Evolutionary conservation across 1,139 yeast genomes (phyloP).

Genomic region (Lodderomyces pseudojiufengensis): DNA sequence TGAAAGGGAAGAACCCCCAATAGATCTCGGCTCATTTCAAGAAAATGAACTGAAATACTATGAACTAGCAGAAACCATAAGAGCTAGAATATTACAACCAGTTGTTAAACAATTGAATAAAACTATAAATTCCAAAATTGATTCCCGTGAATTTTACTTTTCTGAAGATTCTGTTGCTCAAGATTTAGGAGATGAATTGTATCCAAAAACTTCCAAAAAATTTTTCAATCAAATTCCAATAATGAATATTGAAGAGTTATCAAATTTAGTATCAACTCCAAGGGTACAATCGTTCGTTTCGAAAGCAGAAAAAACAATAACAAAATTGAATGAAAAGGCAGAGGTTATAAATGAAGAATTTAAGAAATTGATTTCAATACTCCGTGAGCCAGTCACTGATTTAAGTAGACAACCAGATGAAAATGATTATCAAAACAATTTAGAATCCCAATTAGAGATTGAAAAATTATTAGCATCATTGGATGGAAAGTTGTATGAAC

Average conservation of each 20-base stretch:
- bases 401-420: slow-evolving; percentile 59
- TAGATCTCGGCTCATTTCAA: slow-evolving; percentile 13
- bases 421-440: slow-evolving; percentile 71
- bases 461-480: slow-evolving; percentile 1
- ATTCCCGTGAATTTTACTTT: slow-evolving; percentile 21
- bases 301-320: too few species aligned
- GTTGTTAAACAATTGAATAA: slow-evolving; percentile 36
- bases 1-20: slow-evolving; percentile 9
- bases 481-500: background rate
- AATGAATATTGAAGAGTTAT: slow-evolving; percentile 19
- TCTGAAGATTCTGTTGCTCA: slow-evolving; percentile 8
- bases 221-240: slow-evolving; percentile 31
- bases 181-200: slow-evolving; percentile 29
- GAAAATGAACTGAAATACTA: slow-evolving; percentile 42
- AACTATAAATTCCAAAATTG: slow-evolving; percentile 24
- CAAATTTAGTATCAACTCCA: slow-evolving; percentile 19
- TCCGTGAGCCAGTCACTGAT: slow-evolving; percentile 43
- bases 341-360: slow-evolving; percentile 54
- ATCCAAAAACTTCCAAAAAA: slow-evolving; percentile 37
- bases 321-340: slow-evolving; percentile 42
- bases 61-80: slow-evolving; percentile 57
- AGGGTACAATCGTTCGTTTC: slow-evolving; percentile 16
- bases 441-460: slow-evolving; percentile 70
- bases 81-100: slow-evolving; percentile 50
- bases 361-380: slow-evolving; percentile 39